Evolutionary conservation across 805 yeast genomes (phyloP).

Genomic region (Jamesozyma lodderae): DNA sequence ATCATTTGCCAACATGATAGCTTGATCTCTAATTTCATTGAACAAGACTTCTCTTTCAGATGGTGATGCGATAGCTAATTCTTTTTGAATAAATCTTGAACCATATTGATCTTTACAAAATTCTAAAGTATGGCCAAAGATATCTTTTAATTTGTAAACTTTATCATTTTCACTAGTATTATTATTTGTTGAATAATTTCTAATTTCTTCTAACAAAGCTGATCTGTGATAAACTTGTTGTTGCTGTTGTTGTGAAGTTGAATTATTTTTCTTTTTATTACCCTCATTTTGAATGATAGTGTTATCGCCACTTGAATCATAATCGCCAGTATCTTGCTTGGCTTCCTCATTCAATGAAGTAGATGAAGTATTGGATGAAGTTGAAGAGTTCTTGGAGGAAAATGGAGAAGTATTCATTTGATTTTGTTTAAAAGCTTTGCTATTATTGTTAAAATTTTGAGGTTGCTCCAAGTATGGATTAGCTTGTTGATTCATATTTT

Average conservation of each 20-base stretch:
- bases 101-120: constrained; percentile 96
- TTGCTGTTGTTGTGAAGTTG: constrained; percentile 18
- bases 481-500: constrained; percentile 6
- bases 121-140: constrained; percentile 81
- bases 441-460: background rate
- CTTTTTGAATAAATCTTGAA: constrained; percentile 90
- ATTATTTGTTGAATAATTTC: constrained; percentile 25
- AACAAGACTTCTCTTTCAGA: constrained; percentile 75
- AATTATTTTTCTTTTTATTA: constrained; percentile 7
- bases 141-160: constrained; percentile 51
- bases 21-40: constrained; percentile 67
- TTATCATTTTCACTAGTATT: constrained; percentile 42
- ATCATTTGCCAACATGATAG: constrained; percentile 81
- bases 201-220: constrained; percentile 76
- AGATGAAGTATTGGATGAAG: constrained; percentile 11
- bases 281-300: constrained; percentile 8
- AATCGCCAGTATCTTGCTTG: background rate
- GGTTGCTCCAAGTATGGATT: constrained; percentile 20
- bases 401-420: background rate
- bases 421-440: constrained; percentile 1
- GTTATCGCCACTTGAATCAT: background rate
- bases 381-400: constrained; percentile 10
- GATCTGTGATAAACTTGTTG: constrained; percentile 53
- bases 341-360: constrained; percentile 7
- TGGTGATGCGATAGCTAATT: constrained; percentile 51